Evolutionary conservation across 2,329 filamentous ascomycete genomes (phyloP).

Genomic region (Aspergillus flavus): DNA sequence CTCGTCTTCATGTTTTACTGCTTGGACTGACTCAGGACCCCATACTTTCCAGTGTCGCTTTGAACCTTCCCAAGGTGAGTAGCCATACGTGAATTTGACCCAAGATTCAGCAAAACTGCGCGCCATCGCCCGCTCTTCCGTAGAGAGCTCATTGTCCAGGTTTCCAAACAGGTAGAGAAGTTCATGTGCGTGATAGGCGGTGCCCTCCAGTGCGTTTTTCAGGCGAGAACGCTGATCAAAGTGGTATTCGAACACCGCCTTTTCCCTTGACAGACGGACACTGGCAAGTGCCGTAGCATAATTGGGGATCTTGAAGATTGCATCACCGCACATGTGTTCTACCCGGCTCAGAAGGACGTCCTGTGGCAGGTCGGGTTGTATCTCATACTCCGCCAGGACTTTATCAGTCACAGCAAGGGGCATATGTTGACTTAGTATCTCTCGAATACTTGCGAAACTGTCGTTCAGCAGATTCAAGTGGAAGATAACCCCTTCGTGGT

Average conservation of each 20-base stretch:
- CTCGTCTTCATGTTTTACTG: conserved; percentile 22
- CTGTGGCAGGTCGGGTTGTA: conserved; percentile 13
- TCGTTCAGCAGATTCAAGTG: conserved; percentile 26
- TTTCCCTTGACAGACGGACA: background rate
- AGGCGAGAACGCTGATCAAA: conserved; percentile 31
- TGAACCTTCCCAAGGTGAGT: conserved; percentile 19
- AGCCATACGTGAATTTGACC: conserved; percentile 27
- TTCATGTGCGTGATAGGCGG: conserved; percentile 32
- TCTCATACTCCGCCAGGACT: conserved; percentile 26
- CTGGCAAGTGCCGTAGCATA: conserved; percentile 17
- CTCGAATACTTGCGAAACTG: conserved; percentile 18
- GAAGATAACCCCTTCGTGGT: conserved; percentile 32
- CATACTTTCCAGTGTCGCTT: conserved; percentile 26
- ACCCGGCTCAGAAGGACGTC: conserved; percentile 17
- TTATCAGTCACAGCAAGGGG: conserved; percentile 13
- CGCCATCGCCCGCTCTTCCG: conserved; percentile 20
- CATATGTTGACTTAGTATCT: conserved; percentile 15
- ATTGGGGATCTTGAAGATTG: conserved; percentile 30
- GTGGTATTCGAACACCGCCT: conserved; percentile 24
- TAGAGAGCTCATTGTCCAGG: conserved; percentile 23
- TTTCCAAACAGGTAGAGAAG: conserved; percentile 30
- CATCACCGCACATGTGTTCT: conserved; percentile 31
- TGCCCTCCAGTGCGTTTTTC: conserved; percentile 26
- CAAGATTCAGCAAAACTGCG: conserved; percentile 25
- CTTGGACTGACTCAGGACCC: conserved; percentile 20